A percentile compares a stretch with the other conserved stretches of the same genome.
phyloP scores from a whole-genome alignment of 2,329 filamentous ascomycete species.

The Fusarium sp. region DNA sequence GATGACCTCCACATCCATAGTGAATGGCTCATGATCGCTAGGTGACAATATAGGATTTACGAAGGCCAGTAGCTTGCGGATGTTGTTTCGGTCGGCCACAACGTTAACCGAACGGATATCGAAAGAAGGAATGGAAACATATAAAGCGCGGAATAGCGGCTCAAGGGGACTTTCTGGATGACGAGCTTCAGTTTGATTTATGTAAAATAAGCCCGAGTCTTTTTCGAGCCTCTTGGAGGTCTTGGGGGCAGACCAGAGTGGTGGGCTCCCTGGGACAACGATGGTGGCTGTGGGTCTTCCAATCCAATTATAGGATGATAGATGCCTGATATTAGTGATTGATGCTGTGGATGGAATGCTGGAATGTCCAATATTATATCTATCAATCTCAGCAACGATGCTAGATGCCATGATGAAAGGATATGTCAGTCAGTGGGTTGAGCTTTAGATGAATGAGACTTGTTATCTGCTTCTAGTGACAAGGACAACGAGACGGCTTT shows the following conservation, averaged over 20 bases:
- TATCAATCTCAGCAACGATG: background rate
- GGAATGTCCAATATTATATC: background rate
- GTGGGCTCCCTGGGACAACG: background rate
- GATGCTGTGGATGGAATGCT: background rate
- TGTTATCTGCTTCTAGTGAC: too few relatives aligned
- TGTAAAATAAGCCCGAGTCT: background rate
- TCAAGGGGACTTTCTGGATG: background rate
- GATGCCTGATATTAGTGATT: background rate
- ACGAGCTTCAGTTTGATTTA: background rate
- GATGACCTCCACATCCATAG: background rate
- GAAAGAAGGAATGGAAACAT: background rate
- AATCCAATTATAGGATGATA: background rate
- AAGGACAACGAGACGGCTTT: too few relatives aligned
- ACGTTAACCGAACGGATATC: background rate
- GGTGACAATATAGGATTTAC: background rate
- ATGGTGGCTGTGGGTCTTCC: background rate
- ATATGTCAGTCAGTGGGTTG: background rate
- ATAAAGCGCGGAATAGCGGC: background rate
- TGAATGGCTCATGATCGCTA: background rate
- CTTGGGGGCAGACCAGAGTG: background rate
- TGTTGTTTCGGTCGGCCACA: conserved; percentile 2
- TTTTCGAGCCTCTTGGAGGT: background rate
- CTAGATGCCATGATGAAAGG: background rate
- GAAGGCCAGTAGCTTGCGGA: background rate
- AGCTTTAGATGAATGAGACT: too few relatives aligned